Percentiles rank a stretch among this genome's conserved stretches.
Evolutionary conservation across 2,329 filamentous ascomycete species (phyloP).

Genomic region (Pseudogymnoascus sp.): DNA sequence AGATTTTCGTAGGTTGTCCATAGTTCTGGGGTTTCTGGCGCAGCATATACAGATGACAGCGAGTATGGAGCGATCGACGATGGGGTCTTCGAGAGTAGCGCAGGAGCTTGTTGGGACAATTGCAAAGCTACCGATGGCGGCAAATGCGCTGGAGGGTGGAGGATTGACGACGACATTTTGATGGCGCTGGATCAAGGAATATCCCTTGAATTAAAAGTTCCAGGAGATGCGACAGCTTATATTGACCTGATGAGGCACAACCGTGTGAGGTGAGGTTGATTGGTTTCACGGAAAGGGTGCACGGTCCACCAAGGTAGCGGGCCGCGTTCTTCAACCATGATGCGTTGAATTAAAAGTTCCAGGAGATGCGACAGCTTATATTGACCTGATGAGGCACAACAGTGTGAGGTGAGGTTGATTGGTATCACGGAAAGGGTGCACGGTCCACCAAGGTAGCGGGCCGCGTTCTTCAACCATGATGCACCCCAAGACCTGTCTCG

Average conservation of each 20-base stretch:
- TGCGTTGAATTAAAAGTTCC: constrained; percentile 1
- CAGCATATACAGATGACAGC: constrained; percentile 43
- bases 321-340: constrained; percentile 3
- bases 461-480: constrained; percentile 3
- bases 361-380: constrained; percentile 3
- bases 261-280: constrained; percentile 1
- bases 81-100: constrained; percentile 45
- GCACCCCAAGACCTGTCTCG: constrained; percentile 2
- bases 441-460: constrained; percentile 6
- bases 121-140: constrained; percentile 47
- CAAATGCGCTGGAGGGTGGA: constrained; percentile 49
- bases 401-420: background rate
- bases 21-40: constrained; percentile 65
- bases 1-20: constrained; percentile 87
- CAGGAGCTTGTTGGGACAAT: constrained; percentile 53
- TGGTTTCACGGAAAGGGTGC: background rate
- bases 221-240: constrained; percentile 1
- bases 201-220: background rate
- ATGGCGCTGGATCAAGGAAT: background rate
- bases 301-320: constrained; percentile 6
- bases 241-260: background rate
- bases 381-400: background rate
- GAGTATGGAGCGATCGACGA: constrained; percentile 48
- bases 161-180: constrained; percentile 44
- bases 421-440: background rate